These are phyloP conservation scores for Oehlia diaphana DNA, from an alignment of 192 early-diverging fungal genomes.

Conservation along the genomic window DNA sequence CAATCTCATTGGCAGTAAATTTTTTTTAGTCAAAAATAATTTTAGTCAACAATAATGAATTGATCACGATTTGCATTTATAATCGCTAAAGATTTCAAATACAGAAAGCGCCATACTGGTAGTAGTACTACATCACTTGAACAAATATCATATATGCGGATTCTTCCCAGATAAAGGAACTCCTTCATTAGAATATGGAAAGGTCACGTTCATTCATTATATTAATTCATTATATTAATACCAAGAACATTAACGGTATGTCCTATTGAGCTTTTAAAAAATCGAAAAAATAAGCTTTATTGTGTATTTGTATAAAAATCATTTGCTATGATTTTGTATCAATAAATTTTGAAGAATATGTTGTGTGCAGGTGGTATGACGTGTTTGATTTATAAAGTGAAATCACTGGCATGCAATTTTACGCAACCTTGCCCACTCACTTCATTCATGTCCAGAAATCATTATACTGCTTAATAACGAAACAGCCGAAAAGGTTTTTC, in stretches of 20 bases:
- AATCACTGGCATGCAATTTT: no score
- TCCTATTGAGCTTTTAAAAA: no score
- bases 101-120: conserved; percentile 3
- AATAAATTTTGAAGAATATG: background rate
- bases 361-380: no score
- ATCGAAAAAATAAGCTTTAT: no score
- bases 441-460: no score
- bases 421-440: no score
- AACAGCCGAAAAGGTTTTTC: no score
- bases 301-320: background rate
- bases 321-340: background rate
- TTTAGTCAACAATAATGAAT: conserved; percentile 12
- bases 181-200: no score
- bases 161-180: background rate
- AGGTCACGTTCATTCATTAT: no score
- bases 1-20: conserved; percentile 25
- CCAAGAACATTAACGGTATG: no score
- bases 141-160: conserved; percentile 29
- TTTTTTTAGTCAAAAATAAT: conserved; percentile 21
- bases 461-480: no score
- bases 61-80: conserved; percentile 22
- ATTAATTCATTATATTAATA: no score
- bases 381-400: background rate
- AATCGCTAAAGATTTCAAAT: conserved; percentile 32
- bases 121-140: conserved; percentile 21